These are phyloP conservation scores for Ogataea kodamae DNA, from an alignment of 805 yeast genomes.

Conservation along the genomic window DNA sequence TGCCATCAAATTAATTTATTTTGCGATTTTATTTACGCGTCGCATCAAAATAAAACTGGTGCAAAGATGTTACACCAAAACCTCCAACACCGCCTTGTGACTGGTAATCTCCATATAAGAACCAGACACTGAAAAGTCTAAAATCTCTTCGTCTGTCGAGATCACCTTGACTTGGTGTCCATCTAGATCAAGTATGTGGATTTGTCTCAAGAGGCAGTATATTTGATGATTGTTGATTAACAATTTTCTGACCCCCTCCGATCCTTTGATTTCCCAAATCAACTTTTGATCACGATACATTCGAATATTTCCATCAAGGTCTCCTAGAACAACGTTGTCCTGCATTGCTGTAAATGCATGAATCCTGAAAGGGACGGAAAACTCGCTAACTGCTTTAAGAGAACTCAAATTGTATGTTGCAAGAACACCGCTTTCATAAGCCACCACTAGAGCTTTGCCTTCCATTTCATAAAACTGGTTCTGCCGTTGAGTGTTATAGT, in stretches of 20 bases:
- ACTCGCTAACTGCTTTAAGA: conserved; percentile 23
- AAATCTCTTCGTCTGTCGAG: background rate
- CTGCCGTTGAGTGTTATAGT: too few species aligned
- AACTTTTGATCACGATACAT: background rate
- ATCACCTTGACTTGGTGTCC: background rate
- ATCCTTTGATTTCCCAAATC: conserved; percentile 1
- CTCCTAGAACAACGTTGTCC: conserved; percentile 17
- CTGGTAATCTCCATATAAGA: conserved; percentile 1
- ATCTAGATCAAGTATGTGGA: background rate
- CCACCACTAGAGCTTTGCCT: conserved; percentile 43
- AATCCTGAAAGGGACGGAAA: conserved; percentile 13
- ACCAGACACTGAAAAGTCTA: background rate
- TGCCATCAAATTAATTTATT: conserved; percentile 10
- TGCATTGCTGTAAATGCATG: conserved; percentile 8
- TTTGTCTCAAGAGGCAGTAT: conserved; percentile 1
- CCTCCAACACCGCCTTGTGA: background rate
- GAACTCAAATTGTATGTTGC: conserved; percentile 41
- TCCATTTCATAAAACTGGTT: conserved; percentile 48
- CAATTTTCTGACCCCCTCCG: conserved; percentile 1
- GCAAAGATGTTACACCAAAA: background rate
- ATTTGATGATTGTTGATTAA: background rate
- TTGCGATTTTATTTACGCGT: conserved; percentile 10
- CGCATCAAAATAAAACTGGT: conserved; percentile 7
- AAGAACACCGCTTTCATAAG: conserved; percentile 38
- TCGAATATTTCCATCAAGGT: conserved; percentile 14